Conservation (phyloP, 2,329 filamentous ascomycete genomes). For the Byssochlamys sp. region DNA sequence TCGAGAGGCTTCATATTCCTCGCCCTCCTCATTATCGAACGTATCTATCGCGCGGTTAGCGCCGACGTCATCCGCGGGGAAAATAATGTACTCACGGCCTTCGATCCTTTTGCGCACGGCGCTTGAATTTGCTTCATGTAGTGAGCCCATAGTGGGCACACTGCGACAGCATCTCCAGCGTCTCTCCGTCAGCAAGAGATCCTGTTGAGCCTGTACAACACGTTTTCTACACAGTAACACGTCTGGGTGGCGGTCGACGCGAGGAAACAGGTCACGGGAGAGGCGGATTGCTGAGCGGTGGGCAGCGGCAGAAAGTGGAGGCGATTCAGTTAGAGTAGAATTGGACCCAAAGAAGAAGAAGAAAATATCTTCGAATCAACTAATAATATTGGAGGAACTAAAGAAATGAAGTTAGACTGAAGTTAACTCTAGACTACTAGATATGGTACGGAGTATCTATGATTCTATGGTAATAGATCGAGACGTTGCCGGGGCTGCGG, state of each 20-base stretch:
- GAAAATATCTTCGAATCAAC: too few relatives aligned
- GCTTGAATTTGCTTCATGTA: conserved; percentile 50
- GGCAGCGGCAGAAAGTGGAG: background rate
- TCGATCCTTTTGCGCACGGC: conserved; percentile 55
- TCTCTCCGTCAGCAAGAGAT: background rate
- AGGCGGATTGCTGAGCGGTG: background rate
- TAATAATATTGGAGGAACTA: too few relatives aligned
- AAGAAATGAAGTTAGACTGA: too few relatives aligned
- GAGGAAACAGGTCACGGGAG: background rate
- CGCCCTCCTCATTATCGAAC: conserved; percentile 72
- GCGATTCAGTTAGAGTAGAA: background rate
- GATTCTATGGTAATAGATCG: background rate
- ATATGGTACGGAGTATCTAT: too few relatives aligned
- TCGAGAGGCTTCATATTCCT: conserved; percentile 77
- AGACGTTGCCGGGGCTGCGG: background rate
- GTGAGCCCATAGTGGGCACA: conserved; percentile 48
- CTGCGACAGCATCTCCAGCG: background rate
- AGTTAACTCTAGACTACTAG: too few relatives aligned
- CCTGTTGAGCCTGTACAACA: background rate
- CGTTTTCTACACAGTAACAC: background rate
- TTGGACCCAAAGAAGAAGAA: background rate
- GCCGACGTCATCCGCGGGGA: background rate
- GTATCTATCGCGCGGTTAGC: conserved; percentile 39
- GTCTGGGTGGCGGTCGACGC: background rate
- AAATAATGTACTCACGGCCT: conserved; percentile 34